phyloP scores from a whole-genome alignment of 768 basidiomycete genomes.

The Naganishia randhawae region DNA sequence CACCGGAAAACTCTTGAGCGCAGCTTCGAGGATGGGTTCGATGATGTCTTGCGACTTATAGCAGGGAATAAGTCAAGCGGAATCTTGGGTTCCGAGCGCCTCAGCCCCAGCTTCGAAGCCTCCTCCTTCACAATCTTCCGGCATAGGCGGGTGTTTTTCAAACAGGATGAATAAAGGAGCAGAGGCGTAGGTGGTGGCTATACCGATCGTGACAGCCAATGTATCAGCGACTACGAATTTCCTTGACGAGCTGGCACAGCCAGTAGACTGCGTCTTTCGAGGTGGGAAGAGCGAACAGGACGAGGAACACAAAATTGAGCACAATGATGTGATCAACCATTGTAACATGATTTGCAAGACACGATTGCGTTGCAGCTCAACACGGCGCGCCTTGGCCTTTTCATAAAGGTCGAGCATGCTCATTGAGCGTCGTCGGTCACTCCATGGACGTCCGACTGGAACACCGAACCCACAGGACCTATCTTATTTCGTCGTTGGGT shows the following conservation, averaged over 20 bases:
- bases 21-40: background rate
- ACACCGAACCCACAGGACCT: background rate
- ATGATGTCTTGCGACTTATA: constrained; percentile 11
- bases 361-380: background rate
- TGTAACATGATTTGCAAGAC: background rate
- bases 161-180: background rate
- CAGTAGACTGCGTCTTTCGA: constrained; percentile 18
- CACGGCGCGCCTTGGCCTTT: constrained; percentile 18
- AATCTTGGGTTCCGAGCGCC: background rate
- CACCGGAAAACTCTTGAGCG: constrained; percentile 21
- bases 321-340: background rate
- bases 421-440: constrained; percentile 1
- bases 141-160: constrained; percentile 6
- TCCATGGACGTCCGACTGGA: constrained; percentile 1
- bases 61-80: constrained; percentile 9
- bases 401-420: constrained; percentile 11
- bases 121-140: background rate
- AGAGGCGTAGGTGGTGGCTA: constrained; percentile 6
- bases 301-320: background rate
- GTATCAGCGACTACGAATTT: constrained; percentile 1
- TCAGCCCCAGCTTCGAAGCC: background rate
- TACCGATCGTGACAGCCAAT: constrained; percentile 10
- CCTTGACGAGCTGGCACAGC: constrained; percentile 7
- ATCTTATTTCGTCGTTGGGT: background rate
- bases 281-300: background rate